Conservation (phyloP, 2,329 filamentous ascomycete species). For the Exophiala sp. region DNA sequence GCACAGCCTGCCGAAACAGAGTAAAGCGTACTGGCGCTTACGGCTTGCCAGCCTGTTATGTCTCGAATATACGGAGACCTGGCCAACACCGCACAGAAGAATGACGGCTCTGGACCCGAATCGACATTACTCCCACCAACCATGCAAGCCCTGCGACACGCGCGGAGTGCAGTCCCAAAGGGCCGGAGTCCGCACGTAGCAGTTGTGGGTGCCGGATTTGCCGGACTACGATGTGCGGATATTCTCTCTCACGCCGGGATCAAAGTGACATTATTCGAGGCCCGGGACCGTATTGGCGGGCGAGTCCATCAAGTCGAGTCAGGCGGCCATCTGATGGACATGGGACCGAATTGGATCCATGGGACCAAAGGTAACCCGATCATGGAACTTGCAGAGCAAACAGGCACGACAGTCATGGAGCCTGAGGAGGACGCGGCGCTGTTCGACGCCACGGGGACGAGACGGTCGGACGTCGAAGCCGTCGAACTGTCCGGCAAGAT, state of each 20-base stretch:
- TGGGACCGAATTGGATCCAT: constrained; percentile 63
- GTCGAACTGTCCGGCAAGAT: constrained; percentile 41
- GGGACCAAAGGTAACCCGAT: constrained; percentile 57
- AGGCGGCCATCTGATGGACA: constrained; percentile 49
- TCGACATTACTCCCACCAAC: neutral
- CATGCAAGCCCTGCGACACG: constrained; percentile 13
- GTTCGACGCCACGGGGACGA: constrained; percentile 44
- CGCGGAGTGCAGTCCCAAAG: constrained; percentile 29
- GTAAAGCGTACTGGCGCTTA: too few relatives aligned
- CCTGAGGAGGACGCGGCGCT: constrained; percentile 49
- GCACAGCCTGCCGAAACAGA: too few relatives aligned
- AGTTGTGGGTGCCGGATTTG: constrained; percentile 55
- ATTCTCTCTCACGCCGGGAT: constrained; percentile 51
- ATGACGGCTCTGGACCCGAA: neutral
- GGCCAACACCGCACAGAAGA: constrained; percentile 14
- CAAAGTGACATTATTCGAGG: constrained; percentile 56
- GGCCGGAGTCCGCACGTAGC: constrained; percentile 47
- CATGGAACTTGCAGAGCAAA: constrained; percentile 49
- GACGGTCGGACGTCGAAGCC: constrained; percentile 34
- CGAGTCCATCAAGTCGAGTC: constrained; percentile 49
- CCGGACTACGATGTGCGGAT: constrained; percentile 55
- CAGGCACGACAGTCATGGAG: constrained; percentile 46
- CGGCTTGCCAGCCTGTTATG: too few relatives aligned
- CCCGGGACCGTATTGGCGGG: constrained; percentile 53
- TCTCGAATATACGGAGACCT: constrained; percentile 23